Evolutionary conservation across 2,329 filamentous ascomycete genomes (phyloP).

Genomic region (Aschersonia sp.): DNA sequence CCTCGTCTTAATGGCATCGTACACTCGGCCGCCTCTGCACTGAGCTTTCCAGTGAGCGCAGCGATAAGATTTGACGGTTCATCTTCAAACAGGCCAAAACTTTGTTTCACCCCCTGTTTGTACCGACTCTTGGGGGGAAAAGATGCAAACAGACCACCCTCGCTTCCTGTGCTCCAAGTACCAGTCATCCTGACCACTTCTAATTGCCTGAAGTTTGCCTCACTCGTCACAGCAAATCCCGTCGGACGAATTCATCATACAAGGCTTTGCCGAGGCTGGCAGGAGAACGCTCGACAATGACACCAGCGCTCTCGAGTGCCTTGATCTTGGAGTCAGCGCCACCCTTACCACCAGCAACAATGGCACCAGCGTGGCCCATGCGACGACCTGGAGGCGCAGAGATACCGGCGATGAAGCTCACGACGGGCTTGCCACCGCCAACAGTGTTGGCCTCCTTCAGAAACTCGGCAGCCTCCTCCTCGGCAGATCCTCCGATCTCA

Average conservation of each 20-base stretch:
- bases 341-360: slow-evolving; percentile 94
- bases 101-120: no score
- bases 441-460: slow-evolving; percentile 80
- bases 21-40: no score
- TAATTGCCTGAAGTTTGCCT: no score
- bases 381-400: slow-evolving; percentile 88
- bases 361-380: slow-evolving; percentile 98
- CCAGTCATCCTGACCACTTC: no score
- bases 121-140: no score
- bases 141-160: no score
- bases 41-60: no score
- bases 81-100: no score
- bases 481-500: slow-evolving; percentile 92
- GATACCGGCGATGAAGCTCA: slow-evolving; percentile 97
- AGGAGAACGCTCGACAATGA: slow-evolving; percentile 62
- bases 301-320: slow-evolving; percentile 77
- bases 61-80: no score
- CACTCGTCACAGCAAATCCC: neutral
- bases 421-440: slow-evolving; percentile 79
- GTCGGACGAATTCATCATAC: slow-evolving; percentile 86
- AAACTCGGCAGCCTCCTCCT: slow-evolving; percentile 97
- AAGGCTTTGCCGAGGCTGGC: slow-evolving; percentile 85
- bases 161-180: no score
- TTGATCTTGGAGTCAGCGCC: slow-evolving; percentile 97
- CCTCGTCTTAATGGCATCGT: no score